Base-by-base conservation (phyloP, 75 land plant genomes). In the Cupressus sempervirens region DNA sequence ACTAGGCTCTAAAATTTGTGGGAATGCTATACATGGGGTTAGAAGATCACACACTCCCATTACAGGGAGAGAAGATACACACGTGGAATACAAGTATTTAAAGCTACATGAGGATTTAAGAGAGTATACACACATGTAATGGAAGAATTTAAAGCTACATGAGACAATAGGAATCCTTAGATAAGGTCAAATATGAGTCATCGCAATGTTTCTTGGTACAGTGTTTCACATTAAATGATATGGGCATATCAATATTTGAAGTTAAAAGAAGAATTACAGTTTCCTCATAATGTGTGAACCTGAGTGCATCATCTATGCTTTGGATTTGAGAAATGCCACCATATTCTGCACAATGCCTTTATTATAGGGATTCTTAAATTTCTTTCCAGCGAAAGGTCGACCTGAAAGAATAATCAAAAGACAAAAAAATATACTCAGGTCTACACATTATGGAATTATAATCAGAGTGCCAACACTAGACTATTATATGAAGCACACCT, bases 361-460 rank as follows among this genome's bases (percentile, higher is more conserved):
- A 46, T 79, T 79, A 46, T 79, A 79, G 4, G 81, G 81, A 11
- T 79, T 79, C 81, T 79, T 79, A 26, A 79, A 79, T 50, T 43
- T 79, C 81, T 29, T 79, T 79, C 81, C 48, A 40, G 48, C 29
- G 45, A 79, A 79, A 2, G 81, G 48, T 23, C 50, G 46, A 43
- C 81, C 81, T 79, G 81, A 41, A 79, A 79, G 23, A 79, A 41
- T 23, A 79, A 9, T 16, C 81, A 79, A 79, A 41, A 43, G 23
- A 2, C 6, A 79, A 40, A 76, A 76, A 23, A 23, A 32, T 29
- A 72, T 72, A 32, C 15, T 13, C 3, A 72, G 81, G 29, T 26
- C 30, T 36, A 23, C 43, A 79, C 30, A 16, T n/a, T 43, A 45
- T 2, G 10, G 30, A 79, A 41, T 43, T n/a, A 79, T 43, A 79